Conservation (phyloP, 257 asterid species). For the Salvia hispanica region DNA sequence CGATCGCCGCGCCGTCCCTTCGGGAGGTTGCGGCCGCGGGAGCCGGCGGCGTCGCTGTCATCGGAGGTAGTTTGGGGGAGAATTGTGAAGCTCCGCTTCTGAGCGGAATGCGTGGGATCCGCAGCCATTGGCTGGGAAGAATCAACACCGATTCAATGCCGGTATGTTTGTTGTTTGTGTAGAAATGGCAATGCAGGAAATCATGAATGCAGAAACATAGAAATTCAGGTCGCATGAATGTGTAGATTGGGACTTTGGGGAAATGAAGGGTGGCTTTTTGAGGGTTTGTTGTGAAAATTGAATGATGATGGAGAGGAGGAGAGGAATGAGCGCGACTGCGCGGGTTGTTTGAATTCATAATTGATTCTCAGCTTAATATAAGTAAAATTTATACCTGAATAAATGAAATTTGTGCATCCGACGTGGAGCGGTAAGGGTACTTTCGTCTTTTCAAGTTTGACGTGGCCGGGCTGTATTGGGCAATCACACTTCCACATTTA, state of each 20-base stretch:
- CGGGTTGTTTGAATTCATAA: background rate
- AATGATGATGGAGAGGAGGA: background rate
- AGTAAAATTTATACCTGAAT: too few species aligned
- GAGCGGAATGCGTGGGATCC: conserved; percentile 57
- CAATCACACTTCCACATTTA: background rate
- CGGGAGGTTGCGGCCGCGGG: conserved; percentile 43
- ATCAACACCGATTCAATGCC: background rate
- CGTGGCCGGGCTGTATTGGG: too few species aligned
- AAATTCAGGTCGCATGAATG: background rate
- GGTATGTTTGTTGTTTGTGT: background rate
- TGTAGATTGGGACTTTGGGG: background rate
- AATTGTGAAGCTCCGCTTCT: conserved; percentile 54
- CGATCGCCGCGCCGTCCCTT: conserved; percentile 67
- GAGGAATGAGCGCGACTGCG: background rate
- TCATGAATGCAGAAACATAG: background rate
- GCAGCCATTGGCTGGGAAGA: conserved; percentile 47
- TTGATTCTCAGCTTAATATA: too few species aligned
- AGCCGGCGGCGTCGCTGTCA: conserved; percentile 43
- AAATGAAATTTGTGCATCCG: background rate
- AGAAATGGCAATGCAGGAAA: background rate
- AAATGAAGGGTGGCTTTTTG: background rate
- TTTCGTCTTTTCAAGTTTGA: background rate
- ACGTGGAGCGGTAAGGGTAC: background rate
- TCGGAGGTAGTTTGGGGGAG: conserved; percentile 47
- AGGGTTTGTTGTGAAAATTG: background rate